Base-by-base conservation (phyloP, 352 stramenopile species). In the Hyaloperonospora arabidopsidis region DNA sequence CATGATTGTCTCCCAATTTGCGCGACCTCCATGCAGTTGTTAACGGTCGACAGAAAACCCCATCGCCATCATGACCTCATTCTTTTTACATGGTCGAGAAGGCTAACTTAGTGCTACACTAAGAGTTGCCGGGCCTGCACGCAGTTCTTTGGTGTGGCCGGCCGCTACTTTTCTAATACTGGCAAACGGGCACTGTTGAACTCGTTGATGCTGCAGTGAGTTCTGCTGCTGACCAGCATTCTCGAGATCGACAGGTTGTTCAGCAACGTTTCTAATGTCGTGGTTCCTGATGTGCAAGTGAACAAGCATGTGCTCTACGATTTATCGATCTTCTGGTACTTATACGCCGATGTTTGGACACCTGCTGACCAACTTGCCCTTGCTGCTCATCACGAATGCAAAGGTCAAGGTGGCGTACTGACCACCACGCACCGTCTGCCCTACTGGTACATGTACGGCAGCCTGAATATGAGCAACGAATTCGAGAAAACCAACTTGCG, bases 311-410 rank as follows among this genome's bases (percentile, higher is more conserved):
- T 70, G 77, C 7, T 83, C 57, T 13, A 93, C 78, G 7, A 74
- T 46, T 2, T 49, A 28, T 0, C 39, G 34, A 41, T 80, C 69
- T 34, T 92, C 92, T 14, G 78, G 81, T 17, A 86, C 76, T 49
- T 88, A 89, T 25, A 92, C 79, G 11, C 75, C 78, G 54, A 90
- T 79, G 52, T 93, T n/a, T 93, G 7, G 77, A 85, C 22, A 77
- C 80, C 19, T 89, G 64, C 15, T 81, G 58, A 23, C 63, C 67
- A 13, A 88, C 74, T 2, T 76, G 47, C 14, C 61, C 45, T 40
- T 78, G 67, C 49, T 91, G 78, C 8, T 73, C 52, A 19, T 68
- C 49, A 21, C 60, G 52, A 39, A 91, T 67, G 19, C 49, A 47
- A 19, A 91, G 50, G 18, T 91, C 79, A 38, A 91, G 81, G 28